A percentile compares a stretch with the other conserved stretches of the same genome.
phyloP scores from a whole-genome alignment of 2,329 filamentous ascomycete species.

The Hypoxylon sp. region DNA sequence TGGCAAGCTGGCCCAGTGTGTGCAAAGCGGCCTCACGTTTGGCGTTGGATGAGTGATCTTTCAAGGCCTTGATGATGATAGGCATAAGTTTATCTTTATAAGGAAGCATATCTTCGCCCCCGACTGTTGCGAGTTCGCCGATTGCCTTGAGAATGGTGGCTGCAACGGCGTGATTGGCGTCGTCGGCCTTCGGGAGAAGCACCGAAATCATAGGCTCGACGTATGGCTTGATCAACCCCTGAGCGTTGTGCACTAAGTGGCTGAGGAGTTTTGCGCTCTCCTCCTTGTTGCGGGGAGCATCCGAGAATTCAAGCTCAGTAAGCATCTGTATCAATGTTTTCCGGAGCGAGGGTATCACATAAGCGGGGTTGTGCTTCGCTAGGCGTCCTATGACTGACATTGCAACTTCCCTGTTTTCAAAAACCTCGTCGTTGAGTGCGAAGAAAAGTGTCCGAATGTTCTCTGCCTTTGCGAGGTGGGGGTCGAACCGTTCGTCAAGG shows the following conservation, averaged over 20 bases:
- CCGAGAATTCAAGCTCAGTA: constrained; percentile 96
- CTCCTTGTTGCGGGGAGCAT: constrained; percentile 93
- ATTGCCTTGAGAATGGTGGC: constrained; percentile 96
- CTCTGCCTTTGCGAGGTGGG: constrained; percentile 96
- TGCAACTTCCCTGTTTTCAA: constrained; percentile 91
- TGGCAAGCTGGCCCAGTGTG: constrained; percentile 91
- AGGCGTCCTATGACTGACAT: constrained; percentile 97
- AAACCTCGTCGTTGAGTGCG: constrained; percentile 94
- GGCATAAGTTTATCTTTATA: constrained; percentile 96
- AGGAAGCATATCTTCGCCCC: constrained; percentile 91
- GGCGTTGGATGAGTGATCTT: constrained; percentile 90
- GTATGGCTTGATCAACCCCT: constrained; percentile 93
- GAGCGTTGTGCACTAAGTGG: constrained; percentile 92
- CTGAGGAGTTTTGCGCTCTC: constrained; percentile 95
- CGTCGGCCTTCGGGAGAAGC: constrained; percentile 91
- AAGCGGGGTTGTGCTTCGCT: constrained; percentile 92
- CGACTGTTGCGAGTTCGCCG: constrained; percentile 92
- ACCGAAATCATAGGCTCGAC: constrained; percentile 97
- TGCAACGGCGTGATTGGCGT: constrained; percentile 87
- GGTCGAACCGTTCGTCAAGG: constrained; percentile 93
- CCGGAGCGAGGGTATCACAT: constrained; percentile 94
- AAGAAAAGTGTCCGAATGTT: constrained; percentile 97
- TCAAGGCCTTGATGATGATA: constrained; percentile 91
- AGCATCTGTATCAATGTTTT: constrained; percentile 97
- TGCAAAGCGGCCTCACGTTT: constrained; percentile 94